Percentiles rank a stretch among this genome's conserved stretches.
Evolutionary conservation across 495 filamentous ascomycete genomes (phyloP).

Genomic region (Diplogelasinospora grovesii): DNA sequence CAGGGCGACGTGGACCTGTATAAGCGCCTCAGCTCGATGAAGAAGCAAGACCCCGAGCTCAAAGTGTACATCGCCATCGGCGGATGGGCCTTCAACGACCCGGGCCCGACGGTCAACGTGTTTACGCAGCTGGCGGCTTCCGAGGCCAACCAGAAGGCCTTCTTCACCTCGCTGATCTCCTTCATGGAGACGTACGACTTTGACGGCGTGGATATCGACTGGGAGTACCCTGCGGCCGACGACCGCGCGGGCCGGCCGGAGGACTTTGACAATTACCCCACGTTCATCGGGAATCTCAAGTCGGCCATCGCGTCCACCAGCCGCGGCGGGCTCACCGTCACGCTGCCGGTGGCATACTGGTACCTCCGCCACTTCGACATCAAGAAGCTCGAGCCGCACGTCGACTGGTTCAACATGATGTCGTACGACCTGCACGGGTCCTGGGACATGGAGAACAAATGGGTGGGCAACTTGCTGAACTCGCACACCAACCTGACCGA

Average conservation of each 20-base stretch:
- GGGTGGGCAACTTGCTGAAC: constrained; percentile 23
- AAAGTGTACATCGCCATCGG: constrained; percentile 36
- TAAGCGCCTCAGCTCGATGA: constrained; percentile 20
- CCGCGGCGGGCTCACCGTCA: constrained; percentile 19
- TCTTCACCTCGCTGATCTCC: constrained; percentile 33
- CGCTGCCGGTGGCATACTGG: constrained; percentile 44
- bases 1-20: constrained; percentile 13
- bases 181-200: constrained; percentile 46
- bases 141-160: constrained; percentile 27
- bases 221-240: constrained; percentile 36
- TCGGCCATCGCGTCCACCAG: not conserved
- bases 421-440: constrained; percentile 37
- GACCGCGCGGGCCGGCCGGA: constrained; percentile 27
- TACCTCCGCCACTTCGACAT: constrained; percentile 50
- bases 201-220: constrained; percentile 51
- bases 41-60: constrained; percentile 17
- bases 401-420: constrained; percentile 54
- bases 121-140: constrained; percentile 21
- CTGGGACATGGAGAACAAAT: constrained; percentile 12
- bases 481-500: constrained; percentile 51
- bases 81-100: constrained; percentile 39
- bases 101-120: constrained; percentile 14
- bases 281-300: no score
- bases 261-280: constrained; percentile 32
- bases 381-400: constrained; percentile 17